Evolutionary conservation across 2,329 filamentous ascomycete genomes (phyloP).

Genomic region (Fusarium devonianum): DNA sequence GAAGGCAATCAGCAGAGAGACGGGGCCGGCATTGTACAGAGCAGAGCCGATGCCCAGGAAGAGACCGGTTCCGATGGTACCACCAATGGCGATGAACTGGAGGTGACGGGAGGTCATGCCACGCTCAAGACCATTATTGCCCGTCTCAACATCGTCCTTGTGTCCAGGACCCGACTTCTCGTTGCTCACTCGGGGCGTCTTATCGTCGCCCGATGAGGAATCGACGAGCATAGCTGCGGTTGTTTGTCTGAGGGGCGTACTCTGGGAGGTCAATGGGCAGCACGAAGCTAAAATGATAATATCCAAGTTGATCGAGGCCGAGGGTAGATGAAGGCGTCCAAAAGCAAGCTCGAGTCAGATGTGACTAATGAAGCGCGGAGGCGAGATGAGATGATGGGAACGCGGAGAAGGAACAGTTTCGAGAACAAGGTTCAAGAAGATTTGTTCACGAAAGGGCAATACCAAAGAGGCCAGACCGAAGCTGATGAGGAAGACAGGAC

Average conservation of each 20-base stretch:
- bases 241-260: background rate
- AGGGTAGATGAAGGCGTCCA: too few relatives aligned
- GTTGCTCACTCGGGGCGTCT: conserved; percentile 41
- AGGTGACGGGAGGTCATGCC: conserved; percentile 52
- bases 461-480: background rate
- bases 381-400: too few relatives aligned
- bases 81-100: conserved; percentile 61
- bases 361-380: too few relatives aligned
- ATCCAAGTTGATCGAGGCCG: too few relatives aligned
- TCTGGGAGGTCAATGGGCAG: too few relatives aligned
- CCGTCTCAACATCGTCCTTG: conserved; percentile 48
- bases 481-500: conserved; percentile 1
- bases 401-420: too few relatives aligned
- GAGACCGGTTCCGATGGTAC: conserved; percentile 75
- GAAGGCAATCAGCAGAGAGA: conserved; percentile 72
- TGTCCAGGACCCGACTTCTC: conserved; percentile 32
- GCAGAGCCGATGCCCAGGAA: conserved; percentile 73
- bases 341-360: too few relatives aligned
- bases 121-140: conserved; percentile 48
- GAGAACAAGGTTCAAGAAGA: too few relatives aligned
- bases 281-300: too few relatives aligned
- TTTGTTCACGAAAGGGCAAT: background rate
- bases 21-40: conserved; percentile 69
- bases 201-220: conserved; percentile 40
- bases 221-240: conserved; percentile 33